Evolutionary conservation across 2,329 filamentous ascomycete species (phyloP), one percentile per base, ranked within the genome.

Genomic region (Cordyceps militaris): DNA sequence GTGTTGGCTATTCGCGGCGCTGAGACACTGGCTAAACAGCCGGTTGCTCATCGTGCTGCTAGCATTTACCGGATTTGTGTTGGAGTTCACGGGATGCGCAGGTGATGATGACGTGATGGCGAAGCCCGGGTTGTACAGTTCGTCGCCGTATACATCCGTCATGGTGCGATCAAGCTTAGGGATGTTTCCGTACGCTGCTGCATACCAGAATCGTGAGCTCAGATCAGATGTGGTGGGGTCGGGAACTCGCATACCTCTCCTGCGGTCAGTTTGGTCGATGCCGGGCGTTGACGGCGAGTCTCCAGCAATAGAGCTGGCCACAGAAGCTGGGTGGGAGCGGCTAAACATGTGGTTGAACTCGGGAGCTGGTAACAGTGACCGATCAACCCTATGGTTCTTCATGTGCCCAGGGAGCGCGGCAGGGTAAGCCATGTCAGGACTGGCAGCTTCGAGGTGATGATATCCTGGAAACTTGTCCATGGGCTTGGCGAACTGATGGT

Each of bases 131-230:
- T 87, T 91, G 76, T 89, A 96, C 1, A 96, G 80, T 70, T 94
- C 90, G 69, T 96, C 92, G 65, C 84, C 81, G 67, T 89, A 93
- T 51, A 90, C 81, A 67, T 95, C 91, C 19, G 91, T 93, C 74
- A 94, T 90, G 0, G 91, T 94, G 58, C 91, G 82, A 64, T 91
- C 87, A 62, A 96, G 81, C 72, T 93, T 94, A 26, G 91, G 88
- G 26, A 85, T 76, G 40, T 78, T 76, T 61, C 76, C 71, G 63
- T 75, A 76, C 63, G 83, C 79, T 73, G 83, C 80, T 84, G 78
- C 66, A 71, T 76, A 71, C 67, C 75, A 71, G 67, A 68, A 73
- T 70, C 78, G 86, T 92, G 85, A 91, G 87, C 84, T 36, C 40
- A 53, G 51, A 19, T 66, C 59, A 56, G 53, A 26, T 26, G 24